A percentile compares a stretch with the other conserved stretches of the same genome.
phyloP scores from a whole-genome alignment of 176 grass and related monocot species.

The Ampelocalamus luodianensis region DNA sequence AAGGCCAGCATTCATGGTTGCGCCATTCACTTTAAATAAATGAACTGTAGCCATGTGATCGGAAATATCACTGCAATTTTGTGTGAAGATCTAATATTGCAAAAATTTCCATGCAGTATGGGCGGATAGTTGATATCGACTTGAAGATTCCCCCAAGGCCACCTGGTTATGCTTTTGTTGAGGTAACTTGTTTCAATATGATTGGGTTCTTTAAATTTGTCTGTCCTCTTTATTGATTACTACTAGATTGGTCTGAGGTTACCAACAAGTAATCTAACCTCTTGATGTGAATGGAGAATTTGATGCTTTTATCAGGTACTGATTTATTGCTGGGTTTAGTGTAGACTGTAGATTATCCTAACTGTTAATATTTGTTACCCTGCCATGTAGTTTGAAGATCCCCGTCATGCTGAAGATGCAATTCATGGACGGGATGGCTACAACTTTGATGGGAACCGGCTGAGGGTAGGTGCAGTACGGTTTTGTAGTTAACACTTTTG shows the following conservation, averaged over 20 bases:
- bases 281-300: neutral
- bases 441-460: conserved; percentile 74
- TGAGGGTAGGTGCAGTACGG: conserved; percentile 44
- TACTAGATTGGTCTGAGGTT: neutral
- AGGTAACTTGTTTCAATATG: conserved; percentile 49
- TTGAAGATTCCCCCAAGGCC: conserved; percentile 83
- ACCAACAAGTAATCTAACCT: neutral
- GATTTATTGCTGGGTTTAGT: neutral
- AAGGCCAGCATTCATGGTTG: neutral
- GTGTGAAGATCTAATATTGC: conserved; percentile 10
- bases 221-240: neutral
- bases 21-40: neutral
- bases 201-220: conserved; percentile 5
- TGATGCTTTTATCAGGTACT: neutral
- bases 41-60: neutral
- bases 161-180: conserved; percentile 81
- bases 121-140: conserved; percentile 78
- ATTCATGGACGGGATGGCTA: conserved; percentile 76
- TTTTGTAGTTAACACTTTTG: neutral
- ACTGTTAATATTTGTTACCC: neutral
- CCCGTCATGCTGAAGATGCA: conserved; percentile 78
- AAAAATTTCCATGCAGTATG: conserved; percentile 55
- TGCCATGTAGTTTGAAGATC: conserved; percentile 70
- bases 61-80: neutral
- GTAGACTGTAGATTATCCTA: neutral